Conservation (phyloP, 345 rosid genomes). For the Aquilaria malaccensis region DNA sequence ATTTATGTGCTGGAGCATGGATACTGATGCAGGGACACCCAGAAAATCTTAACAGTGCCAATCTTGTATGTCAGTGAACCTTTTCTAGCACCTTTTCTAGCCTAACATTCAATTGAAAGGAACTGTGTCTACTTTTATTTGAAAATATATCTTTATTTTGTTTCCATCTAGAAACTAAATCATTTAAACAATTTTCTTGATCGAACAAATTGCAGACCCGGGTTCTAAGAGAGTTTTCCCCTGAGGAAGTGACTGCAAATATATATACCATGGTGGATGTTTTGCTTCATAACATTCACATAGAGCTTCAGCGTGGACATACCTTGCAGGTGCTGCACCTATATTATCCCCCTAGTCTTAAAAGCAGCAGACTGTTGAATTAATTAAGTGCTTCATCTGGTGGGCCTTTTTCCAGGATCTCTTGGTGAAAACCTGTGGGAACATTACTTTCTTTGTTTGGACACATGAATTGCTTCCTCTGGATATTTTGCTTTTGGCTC, state of each 20-base stretch:
- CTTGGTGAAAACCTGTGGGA: constrained; percentile 57
- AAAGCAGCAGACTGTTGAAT: constrained; percentile 7
- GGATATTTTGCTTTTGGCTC: constrained; percentile 89
- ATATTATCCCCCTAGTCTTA: not conserved
- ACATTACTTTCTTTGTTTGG: constrained; percentile 81
- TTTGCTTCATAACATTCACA: constrained; percentile 68
- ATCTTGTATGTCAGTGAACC: constrained; percentile 46
- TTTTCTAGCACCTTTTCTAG: no score
- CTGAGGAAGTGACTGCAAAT: constrained; percentile 93
- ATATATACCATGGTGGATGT: constrained; percentile 98
- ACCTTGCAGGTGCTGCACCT: constrained; percentile 49
- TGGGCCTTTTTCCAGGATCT: constrained; percentile 43
- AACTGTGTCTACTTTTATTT: not conserved
- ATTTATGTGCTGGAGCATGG: constrained; percentile 97
- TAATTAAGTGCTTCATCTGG: constrained; percentile 16
- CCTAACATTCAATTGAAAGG: constrained; percentile 1
- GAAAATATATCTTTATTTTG: not conserved
- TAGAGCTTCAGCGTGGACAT: constrained; percentile 81
- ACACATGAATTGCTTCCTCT: constrained; percentile 90
- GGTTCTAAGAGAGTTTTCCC: constrained; percentile 84
- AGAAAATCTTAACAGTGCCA: constrained; percentile 79
- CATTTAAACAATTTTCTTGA: constrained; percentile 11
- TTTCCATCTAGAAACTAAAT: constrained; percentile 10
- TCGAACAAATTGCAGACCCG: constrained; percentile 46
- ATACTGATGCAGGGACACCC: constrained; percentile 89